These are phyloP conservation scores for Kazachstania bromeliacearum DNA, from an alignment of 805 yeast genomes.

Conservation along the genomic window DNA sequence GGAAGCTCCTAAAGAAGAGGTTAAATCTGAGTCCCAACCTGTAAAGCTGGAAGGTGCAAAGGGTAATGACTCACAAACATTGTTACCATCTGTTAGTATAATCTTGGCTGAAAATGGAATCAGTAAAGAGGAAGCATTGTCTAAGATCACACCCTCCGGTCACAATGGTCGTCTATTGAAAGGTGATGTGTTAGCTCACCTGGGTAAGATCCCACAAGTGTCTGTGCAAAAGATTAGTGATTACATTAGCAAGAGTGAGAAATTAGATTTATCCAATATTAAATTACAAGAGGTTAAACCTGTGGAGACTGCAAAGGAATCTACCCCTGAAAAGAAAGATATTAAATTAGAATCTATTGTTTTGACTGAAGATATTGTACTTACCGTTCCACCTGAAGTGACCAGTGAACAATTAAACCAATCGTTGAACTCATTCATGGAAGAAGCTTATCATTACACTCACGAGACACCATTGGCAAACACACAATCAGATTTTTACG, in stretches of 20 bases:
- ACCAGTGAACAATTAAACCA: constrained; percentile 31
- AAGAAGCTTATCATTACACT: constrained; percentile 33
- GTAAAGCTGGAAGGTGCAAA: constrained; percentile 10
- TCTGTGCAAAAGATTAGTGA: constrained; percentile 45
- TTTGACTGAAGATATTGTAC: constrained; percentile 22
- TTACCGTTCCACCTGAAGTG: constrained; percentile 25
- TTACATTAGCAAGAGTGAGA: constrained; percentile 46
- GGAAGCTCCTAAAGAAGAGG: constrained; percentile 12
- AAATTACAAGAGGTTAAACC: constrained; percentile 30
- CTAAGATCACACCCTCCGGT: constrained; percentile 74
- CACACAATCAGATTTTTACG: constrained; percentile 40
- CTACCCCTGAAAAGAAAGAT: not conserved
- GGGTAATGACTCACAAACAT: constrained; percentile 35
- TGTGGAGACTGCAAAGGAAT: constrained; percentile 15
- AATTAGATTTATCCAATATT: constrained; percentile 66
- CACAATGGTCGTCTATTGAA: constrained; percentile 79
- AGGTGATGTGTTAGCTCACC: constrained; percentile 82
- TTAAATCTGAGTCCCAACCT: constrained; percentile 4
- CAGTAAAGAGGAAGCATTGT: constrained; percentile 58
- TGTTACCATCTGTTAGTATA: constrained; percentile 71
- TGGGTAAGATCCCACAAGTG: constrained; percentile 60
- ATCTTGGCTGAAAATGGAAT: constrained; percentile 55
- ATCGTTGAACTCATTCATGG: constrained; percentile 40
- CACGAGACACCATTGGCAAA: constrained; percentile 17
- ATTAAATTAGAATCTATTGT: not conserved